Evolutionary conservation across 1,284 basidiomycete species (phyloP), one percentile per base, ranked within the genome.

Genomic region (Chalciporus sp.): DNA sequence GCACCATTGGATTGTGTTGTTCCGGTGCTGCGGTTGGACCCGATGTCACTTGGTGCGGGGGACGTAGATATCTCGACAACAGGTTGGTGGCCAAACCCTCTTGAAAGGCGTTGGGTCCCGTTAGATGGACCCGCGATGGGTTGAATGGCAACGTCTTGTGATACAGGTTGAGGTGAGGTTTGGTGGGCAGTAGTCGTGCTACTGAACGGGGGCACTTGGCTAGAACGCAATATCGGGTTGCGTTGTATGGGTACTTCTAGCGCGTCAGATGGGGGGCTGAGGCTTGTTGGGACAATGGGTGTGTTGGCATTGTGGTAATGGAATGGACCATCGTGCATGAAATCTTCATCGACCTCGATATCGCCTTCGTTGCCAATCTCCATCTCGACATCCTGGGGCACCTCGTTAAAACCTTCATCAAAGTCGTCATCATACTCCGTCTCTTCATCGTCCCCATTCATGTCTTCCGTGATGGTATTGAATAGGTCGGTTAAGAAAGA

Each of bases 341-440:
- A 71, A 35, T 69, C 68, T 50, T 76, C 74, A 44, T 75, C 74
- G 39, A 69, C 74, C 43, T 75, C 74, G 49, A 72, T 74, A 37
- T 74, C 74, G 33, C 66, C 76, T 44, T 74, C 74, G 19, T 73
- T 73, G 29, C 81, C 81, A n/a, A 74, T 62, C 53, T 74, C 72
- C 56, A 79, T 79, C 42, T 80, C 79, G 26, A 80, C 80, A 53
- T 81, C 82, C 45, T 76, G 75, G 41, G 80, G 79, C 19, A 73
- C 74, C 39, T 84, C 83, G 9, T 73, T 72, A 33, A 77, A 72
- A 45, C 57, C 76, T 50, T 75, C 76, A 35, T 86, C 82, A 55
- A 82, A 79, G 50, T 87, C 85, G 47, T 87, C 86, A 51, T 88
- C 86, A 58, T 88, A 86, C 60, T 88, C 85, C 0, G 86, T 87